Evolutionary conservation across 495 filamentous ascomycete species (phyloP), one percentile per base, ranked within the genome.

Genomic region (Umbilicaria muhlenbergii): DNA sequence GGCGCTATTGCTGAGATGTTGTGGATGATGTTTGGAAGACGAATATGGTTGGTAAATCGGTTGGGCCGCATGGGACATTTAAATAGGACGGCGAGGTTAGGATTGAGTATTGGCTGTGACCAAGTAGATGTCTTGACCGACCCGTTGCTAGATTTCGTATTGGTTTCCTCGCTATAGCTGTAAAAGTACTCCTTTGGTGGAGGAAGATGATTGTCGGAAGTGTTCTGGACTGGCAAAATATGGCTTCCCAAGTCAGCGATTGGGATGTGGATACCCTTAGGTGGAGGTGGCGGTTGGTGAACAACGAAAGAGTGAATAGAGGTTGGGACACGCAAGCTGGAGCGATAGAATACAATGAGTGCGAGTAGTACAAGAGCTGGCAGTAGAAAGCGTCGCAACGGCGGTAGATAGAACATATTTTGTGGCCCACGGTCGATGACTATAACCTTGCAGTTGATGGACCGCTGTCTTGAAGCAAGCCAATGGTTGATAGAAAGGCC

Each of bases 1-100:
- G 46, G 43, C 31, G 58, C 46, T 13, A 55, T 52, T 48, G 59
- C 53, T 2, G 61, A 61, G 49, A 65, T 60, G 49, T 61, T 64
- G 17, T 53, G 53, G 18, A 64, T 36, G 10, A 53, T 38, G 32
- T 59, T 49, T 32, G 50, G 51, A 5, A 65, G 42, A 11, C 61
- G 52, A 18, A 61, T 44, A 40, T 65, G 58, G 17, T 44, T 43
- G 11, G 61, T 65, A 43, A 50, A 57, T 34, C 32, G 40, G 39
- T 65, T 65, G 15, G 58, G 48, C 13, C 42, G 34, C 6, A 43
- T 32, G 13, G 51, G 51, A 42, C 61, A 62, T 39, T 53, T 19
- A 36, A 62, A 57, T 8, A 62, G 40, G 15, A 43, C 19, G 14
- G 48, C 39, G 10, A 62, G 51, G 38, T 57, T 47, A 13, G 51